Base-by-base conservation (phyloP, 768 basidiomycete genomes). In the Steccherinum ochraceum region DNA sequence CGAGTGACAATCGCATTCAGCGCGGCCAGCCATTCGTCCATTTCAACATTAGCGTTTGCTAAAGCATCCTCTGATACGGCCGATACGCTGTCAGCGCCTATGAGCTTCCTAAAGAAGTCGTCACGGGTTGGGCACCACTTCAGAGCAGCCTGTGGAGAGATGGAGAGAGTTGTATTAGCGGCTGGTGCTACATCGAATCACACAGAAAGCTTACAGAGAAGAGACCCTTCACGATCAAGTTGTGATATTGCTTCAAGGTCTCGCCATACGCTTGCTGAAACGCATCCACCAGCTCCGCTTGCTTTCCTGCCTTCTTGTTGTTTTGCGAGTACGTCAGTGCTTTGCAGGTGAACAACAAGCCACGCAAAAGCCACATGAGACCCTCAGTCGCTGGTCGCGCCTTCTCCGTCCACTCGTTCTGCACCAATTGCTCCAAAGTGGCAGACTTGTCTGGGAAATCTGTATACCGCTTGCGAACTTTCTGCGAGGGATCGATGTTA, bases 341-440 rank as follows among this genome's bases (percentile, higher is more conserved):
- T 51, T 79, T 74, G 69, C 84, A 82, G 26, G 95, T 99, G 74
- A 99, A 99, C 24, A 81, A 79, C 48, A 94, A 79, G 2, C 93
- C 96, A 24, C 93, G 83, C 45, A 93, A 77, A 45, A 99, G 79
- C 96, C 96, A 99, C 69, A 97, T 70, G 49, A 97, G 77, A 13
- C 92, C 93, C 62, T 94, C 86, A 0, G 94, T 96, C 2, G 95
- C 92, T 0, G 80, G 77, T 13, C 81, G 78, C 68, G 93, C 93
- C 78, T 93, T 91, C 70, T 92, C 88, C 20, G 69, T 70, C 67
- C 89, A 84, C 69, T 98, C 96, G 61, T 86, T 86, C 61, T 77
- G 75, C 3, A 93, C 83, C 23, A 99, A 81, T 45, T 75, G 70
- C 69, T 99, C 90, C 23, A 99, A 79, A 1, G 96, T 97, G 24